These are phyloP conservation scores for Phytophthora megakarya DNA, from an alignment of 352 stramenopile species.

Conservation along the genomic window DNA sequence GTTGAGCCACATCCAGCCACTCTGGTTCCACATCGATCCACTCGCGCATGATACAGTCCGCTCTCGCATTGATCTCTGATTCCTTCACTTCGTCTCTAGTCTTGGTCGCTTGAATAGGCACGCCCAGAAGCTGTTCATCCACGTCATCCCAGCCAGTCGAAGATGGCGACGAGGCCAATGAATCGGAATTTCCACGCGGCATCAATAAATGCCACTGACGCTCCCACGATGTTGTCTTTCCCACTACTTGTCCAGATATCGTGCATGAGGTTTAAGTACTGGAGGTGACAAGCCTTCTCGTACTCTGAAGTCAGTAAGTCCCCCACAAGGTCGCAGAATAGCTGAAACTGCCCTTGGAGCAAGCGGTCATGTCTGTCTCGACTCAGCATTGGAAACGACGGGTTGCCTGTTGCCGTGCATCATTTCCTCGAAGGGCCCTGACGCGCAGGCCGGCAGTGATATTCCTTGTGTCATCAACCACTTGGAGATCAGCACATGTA, in stretches of 20 bases:
- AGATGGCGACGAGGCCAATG: neutral
- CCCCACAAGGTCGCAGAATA: neutral
- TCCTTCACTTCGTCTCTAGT: slow-evolving; percentile 5
- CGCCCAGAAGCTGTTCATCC: slow-evolving; percentile 6
- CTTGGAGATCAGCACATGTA: slow-evolving; percentile 2
- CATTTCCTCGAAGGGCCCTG: neutral
- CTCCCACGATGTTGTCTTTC: neutral
- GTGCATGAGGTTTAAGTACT: neutral
- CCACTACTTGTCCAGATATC: neutral
- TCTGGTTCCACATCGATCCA: too few relatives aligned
- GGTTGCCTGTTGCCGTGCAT: neutral
- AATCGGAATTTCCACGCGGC: neutral
- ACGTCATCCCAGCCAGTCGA: slow-evolving; percentile 11
- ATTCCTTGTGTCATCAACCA: slow-evolving; percentile 4
- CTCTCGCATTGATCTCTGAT: slow-evolving; percentile 8
- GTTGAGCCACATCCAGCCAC: too few relatives aligned
- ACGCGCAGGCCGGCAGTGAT: neutral
- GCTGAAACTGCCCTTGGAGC: neutral
- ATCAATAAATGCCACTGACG: neutral
- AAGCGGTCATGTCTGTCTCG: slow-evolving; percentile 2
- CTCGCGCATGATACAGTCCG: neutral
- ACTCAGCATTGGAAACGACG: neutral
- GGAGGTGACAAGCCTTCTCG: neutral
- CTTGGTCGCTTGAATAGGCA: slow-evolving; percentile 2
- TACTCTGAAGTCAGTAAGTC: neutral